These are phyloP conservation scores for Hyphodiscus hymeniophilus DNA, from an alignment of 495 filamentous ascomycete species.

Conservation along the genomic window DNA sequence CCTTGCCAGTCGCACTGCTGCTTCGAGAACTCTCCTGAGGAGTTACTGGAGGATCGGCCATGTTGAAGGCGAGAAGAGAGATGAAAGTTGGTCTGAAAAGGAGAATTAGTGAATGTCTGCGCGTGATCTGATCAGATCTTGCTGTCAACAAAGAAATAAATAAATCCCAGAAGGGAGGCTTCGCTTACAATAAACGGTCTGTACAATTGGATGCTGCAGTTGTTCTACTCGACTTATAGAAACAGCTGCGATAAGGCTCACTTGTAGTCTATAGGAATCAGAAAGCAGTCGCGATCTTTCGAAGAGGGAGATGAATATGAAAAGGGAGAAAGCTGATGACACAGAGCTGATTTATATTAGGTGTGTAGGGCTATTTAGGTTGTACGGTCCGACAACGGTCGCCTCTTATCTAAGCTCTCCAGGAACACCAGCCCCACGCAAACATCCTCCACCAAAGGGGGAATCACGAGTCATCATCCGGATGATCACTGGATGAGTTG, in stretches of 20 bases:
- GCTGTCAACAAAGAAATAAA: slow-evolving; percentile 2
- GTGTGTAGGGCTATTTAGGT: slow-evolving; percentile 8
- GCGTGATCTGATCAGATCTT: too few relatives aligned
- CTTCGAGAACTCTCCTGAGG: slow-evolving; percentile 2
- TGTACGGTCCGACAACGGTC: slow-evolving; percentile 16
- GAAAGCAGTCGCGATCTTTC: not conserved
- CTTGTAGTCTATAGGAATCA: not conserved
- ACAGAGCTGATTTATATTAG: slow-evolving; percentile 4
- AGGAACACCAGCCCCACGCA: too few relatives aligned
- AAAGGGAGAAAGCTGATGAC: slow-evolving; percentile 1
- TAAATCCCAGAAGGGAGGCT: not conserved
- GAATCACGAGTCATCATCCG: slow-evolving; percentile 7
- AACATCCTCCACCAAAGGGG: not conserved
- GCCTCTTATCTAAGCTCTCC: slow-evolving; percentile 9
- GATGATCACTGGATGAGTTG: not conserved
- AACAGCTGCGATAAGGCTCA: not conserved
- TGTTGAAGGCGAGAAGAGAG: slow-evolving; percentile 4
- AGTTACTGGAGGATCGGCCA: slow-evolving; percentile 6
- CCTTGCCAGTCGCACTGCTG: slow-evolving; percentile 2
- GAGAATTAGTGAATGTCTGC: not conserved
- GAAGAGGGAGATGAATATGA: slow-evolving; percentile 1
- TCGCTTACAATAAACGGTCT: slow-evolving; percentile 15
- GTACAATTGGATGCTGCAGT: too few relatives aligned
- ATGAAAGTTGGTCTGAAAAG: slow-evolving; percentile 1
- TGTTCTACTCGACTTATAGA: too few relatives aligned